phyloP scores from a whole-genome alignment of 192 early-diverging fungal genomes.

The Linnemannia schmuckeri region DNA sequence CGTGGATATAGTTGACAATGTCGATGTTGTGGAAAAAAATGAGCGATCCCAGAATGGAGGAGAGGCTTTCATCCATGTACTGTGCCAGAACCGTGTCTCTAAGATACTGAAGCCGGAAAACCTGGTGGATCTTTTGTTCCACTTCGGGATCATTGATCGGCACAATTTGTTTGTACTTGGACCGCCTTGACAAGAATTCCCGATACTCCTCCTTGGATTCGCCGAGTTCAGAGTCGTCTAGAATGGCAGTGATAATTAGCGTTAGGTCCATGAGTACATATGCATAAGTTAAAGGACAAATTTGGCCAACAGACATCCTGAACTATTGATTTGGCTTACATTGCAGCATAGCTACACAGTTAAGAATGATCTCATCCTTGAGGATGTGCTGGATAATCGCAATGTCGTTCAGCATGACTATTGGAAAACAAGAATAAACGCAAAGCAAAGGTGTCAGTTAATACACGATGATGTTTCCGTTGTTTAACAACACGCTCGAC shows the following conservation, averaged over 20 bases:
- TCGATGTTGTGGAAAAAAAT: constrained; percentile 90
- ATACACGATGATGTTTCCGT: background rate
- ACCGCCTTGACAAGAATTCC: constrained; percentile 71
- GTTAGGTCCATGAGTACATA: background rate
- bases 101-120: constrained; percentile 89
- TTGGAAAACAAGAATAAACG: background rate
- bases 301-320: background rate
- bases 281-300: background rate
- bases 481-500: background rate
- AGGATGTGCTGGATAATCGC: constrained; percentile 80
- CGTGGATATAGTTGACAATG: constrained; percentile 81
- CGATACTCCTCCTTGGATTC: constrained; percentile 81
- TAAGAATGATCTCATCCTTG: constrained; percentile 80
- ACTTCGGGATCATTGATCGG: constrained; percentile 81
- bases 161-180: constrained; percentile 81
- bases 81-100: constrained; percentile 88
- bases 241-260: background rate
- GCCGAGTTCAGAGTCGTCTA: constrained; percentile 84
- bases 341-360: constrained; percentile 88
- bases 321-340: constrained; percentile 61
- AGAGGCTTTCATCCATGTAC: constrained; percentile 81
- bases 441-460: background rate
- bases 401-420: constrained; percentile 86
- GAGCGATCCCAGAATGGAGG: constrained; percentile 79
- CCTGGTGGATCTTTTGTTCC: constrained; percentile 85